Evolutionary conservation across 306 rosid genomes (phyloP).

Genomic region (Lagenaria siceraria): DNA sequence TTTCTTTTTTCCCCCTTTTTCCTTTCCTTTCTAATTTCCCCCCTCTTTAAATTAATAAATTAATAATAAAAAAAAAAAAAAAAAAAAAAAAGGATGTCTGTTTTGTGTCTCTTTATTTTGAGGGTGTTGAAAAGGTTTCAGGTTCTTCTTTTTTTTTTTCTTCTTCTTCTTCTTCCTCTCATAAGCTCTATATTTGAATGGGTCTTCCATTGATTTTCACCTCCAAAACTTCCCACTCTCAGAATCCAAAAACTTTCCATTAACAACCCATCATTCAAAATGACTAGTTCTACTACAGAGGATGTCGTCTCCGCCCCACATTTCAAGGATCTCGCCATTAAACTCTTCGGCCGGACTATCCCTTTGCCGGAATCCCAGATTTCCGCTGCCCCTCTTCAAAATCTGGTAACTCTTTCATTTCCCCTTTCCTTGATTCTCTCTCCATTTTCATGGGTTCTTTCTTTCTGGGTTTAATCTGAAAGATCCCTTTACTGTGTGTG

Average conservation of each 20-base stretch:
- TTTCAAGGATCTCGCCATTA: conserved; percentile 34
- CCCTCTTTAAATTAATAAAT: no score
- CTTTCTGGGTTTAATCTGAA: background rate
- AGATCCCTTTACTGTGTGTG: background rate
- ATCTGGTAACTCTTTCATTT: background rate
- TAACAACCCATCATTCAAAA: background rate
- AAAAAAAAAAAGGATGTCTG: background rate
- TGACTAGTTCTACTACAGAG: background rate
- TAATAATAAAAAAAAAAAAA: no score
- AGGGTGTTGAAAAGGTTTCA: background rate
- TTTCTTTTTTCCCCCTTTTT: background rate
- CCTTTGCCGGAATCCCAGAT: conserved; percentile 37
- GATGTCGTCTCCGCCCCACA: background rate
- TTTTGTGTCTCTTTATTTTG: conserved; percentile 1
- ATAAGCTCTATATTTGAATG: background rate
- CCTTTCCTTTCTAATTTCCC: background rate
- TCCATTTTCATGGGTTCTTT: background rate
- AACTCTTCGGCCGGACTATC: conserved; percentile 56
- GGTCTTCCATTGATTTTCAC: conserved; percentile 13
- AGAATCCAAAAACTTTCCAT: background rate
- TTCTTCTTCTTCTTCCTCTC: background rate
- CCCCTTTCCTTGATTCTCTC: background rate
- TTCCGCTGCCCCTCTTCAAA: conserved; percentile 1
- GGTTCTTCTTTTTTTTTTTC: background rate
- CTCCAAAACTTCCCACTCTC: background rate